Percentiles rank a stretch among this genome's conserved stretches.
These are phyloP conservation scores for Ambrosia artemisiifolia DNA, from an alignment of 129 eudicot genomes.

Conservation along the genomic window DNA sequence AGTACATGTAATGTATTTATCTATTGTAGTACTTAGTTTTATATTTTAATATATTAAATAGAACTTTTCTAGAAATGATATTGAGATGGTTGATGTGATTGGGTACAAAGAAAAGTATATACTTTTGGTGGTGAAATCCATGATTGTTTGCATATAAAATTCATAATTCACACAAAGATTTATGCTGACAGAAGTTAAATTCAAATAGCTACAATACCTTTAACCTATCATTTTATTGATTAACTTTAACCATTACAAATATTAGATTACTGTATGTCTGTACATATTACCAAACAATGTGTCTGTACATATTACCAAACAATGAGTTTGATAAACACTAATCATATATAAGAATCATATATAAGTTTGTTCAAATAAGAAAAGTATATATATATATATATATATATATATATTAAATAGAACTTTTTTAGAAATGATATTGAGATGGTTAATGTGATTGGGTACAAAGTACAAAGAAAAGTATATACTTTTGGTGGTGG, in stretches of 20 bases:
- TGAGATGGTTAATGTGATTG: conserved; percentile 29
- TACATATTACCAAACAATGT: too few relatives aligned
- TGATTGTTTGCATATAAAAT: conserved; percentile 20
- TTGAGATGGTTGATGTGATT: conserved; percentile 25
- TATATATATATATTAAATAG: too few relatives aligned
- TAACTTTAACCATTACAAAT: background rate
- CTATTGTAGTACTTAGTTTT: conserved; percentile 3
- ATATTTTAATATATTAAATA: conserved; percentile 1
- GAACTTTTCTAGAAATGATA: conserved; percentile 15
- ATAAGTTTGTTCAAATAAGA: too few relatives aligned
- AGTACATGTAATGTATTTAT: conserved; percentile 27
- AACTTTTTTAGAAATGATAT: too few relatives aligned
- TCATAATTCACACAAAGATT: conserved; percentile 1
- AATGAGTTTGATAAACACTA: too few relatives aligned
- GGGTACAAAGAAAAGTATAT: too few relatives aligned
- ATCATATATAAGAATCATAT: too few relatives aligned
- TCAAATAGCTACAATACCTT: background rate
- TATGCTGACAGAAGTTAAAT: conserved; percentile 3
- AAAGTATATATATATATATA: too few relatives aligned
- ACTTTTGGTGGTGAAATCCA: conserved; percentile 45
- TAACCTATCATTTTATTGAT: background rate
- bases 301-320: too few relatives aligned
- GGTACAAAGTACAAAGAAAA: conserved; percentile 31
- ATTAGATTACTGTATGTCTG: too few relatives aligned
- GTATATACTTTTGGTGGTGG: conserved; percentile 33